Evolutionary conservation across 1,284 basidiomycete genomes (phyloP).

Genomic region (Polyporus tsugae): DNA sequence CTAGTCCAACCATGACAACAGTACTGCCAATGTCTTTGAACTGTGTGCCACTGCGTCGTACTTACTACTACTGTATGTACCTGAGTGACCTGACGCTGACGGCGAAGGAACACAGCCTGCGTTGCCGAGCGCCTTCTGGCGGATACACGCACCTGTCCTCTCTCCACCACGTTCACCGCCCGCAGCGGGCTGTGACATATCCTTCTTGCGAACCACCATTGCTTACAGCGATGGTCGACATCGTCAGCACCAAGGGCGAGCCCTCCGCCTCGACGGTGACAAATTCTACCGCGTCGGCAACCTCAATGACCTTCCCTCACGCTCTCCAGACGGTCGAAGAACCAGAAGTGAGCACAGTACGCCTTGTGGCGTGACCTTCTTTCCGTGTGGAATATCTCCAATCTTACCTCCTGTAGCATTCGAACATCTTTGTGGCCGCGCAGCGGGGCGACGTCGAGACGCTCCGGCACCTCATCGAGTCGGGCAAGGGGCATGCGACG

Average conservation of each 20-base stretch:
- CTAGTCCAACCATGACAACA: no score
- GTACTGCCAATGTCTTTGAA: no score
- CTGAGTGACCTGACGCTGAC: background rate
- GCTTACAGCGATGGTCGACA: conserved; percentile 37
- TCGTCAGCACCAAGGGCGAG: conserved; percentile 42
- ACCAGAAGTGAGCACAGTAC: conserved; percentile 40
- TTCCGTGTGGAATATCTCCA: conserved; percentile 9
- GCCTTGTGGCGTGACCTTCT: background rate
- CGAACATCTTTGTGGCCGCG: conserved; percentile 84
- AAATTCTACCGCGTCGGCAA: conserved; percentile 39
- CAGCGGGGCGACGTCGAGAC: conserved; percentile 86
- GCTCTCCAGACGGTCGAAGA: conserved; percentile 41
- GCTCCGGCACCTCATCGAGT: conserved; percentile 76
- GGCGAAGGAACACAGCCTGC: conserved; percentile 5
- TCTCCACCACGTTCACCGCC: conserved; percentile 31
- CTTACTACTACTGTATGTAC: no score
- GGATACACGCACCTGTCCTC: background rate
- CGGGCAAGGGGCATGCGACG: conserved; percentile 76
- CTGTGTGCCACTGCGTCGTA: no score
- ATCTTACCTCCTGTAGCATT: conserved; percentile 31
- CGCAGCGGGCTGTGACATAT: conserved; percentile 24
- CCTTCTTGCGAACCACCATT: conserved; percentile 19
- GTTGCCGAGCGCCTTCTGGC: conserved; percentile 2
- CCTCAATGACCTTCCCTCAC: conserved; percentile 40
- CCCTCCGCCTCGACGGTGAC: conserved; percentile 42